Percentiles rank a stretch among this genome's conserved stretches.
Conservation (phyloP, 2,329 filamentous ascomycete species). For the Xylaria sp. region DNA sequence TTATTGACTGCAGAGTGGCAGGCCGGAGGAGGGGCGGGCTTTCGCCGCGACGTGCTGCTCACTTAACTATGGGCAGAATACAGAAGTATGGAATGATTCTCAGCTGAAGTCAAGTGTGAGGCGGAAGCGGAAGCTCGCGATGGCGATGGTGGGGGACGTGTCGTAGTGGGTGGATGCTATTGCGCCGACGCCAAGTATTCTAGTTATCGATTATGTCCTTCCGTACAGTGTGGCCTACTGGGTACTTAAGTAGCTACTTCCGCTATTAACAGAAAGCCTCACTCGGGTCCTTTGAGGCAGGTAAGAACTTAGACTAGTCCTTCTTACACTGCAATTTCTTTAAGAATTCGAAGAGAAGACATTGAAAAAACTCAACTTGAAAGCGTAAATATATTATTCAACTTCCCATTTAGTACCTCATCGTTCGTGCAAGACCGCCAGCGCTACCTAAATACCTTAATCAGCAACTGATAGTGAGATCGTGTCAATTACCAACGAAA, state of each 20-base stretch:
- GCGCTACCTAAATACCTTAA: too few species aligned
- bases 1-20: constrained; percentile 35
- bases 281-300: too few species aligned
- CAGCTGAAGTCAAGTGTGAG: neutral
- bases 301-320: too few species aligned
- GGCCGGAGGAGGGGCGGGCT: constrained; percentile 7
- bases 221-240: neutral
- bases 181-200: neutral
- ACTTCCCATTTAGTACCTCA: neutral
- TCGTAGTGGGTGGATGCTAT: neutral
- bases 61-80: neutral
- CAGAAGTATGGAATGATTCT: neutral
- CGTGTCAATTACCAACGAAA: too few species aligned
- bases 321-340: neutral
- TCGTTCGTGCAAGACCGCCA: too few species aligned
- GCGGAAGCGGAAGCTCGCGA: constrained; percentile 9
- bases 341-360: neutral
- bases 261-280: too few species aligned
- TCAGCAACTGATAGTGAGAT: too few species aligned
- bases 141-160: constrained; percentile 16
- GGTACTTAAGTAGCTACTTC: neutral
- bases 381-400: neutral
- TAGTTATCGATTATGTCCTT: neutral
- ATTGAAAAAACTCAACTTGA: too few species aligned
- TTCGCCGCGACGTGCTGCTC: constrained; percentile 14